Evolutionary conservation across 108 stramenopile genomes (phyloP).

Genomic region (Skeletonema tropicum): DNA sequence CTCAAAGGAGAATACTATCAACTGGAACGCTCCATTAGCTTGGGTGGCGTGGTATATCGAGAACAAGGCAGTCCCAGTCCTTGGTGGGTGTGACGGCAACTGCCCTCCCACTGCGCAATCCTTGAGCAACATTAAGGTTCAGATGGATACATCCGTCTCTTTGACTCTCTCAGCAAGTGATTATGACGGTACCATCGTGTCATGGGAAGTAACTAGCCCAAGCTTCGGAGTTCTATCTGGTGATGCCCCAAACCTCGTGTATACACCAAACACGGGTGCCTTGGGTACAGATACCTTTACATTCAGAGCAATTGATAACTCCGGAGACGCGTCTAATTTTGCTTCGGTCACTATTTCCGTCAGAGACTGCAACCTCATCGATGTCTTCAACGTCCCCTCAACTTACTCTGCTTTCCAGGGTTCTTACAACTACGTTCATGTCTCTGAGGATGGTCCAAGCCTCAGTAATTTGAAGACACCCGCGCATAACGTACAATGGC

Average conservation of each 20-base stretch:
- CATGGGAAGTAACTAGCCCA: conserved; percentile 16
- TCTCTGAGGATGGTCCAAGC: conserved; percentile 34
- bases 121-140: conserved; percentile 5
- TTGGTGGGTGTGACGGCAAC: conserved; percentile 26
- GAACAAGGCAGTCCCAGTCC: conserved; percentile 23
- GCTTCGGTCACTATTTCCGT: conserved; percentile 17
- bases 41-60: conserved; percentile 39
- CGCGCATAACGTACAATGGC: conserved; percentile 26
- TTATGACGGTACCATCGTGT: conserved; percentile 21
- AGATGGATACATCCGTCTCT: conserved; percentile 13
- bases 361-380: conserved; percentile 22
- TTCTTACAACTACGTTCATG: conserved; percentile 27
- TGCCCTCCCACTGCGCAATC: conserved; percentile 2
- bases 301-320: conserved; percentile 19
- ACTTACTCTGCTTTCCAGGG: not conserved
- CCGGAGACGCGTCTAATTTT: conserved; percentile 8
- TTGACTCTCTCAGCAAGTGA: conserved; percentile 21
- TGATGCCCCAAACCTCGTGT: conserved; percentile 19
- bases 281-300: conserved; percentile 18
- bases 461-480: conserved; percentile 20
- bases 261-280: conserved; percentile 21
- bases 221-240: conserved; percentile 16
- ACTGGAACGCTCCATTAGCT: conserved; percentile 39
- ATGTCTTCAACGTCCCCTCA: conserved; percentile 22
- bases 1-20: conserved; percentile 33